phyloP scores from a whole-genome alignment of 352 stramenopile species.

The Phytophthora pini region DNA sequence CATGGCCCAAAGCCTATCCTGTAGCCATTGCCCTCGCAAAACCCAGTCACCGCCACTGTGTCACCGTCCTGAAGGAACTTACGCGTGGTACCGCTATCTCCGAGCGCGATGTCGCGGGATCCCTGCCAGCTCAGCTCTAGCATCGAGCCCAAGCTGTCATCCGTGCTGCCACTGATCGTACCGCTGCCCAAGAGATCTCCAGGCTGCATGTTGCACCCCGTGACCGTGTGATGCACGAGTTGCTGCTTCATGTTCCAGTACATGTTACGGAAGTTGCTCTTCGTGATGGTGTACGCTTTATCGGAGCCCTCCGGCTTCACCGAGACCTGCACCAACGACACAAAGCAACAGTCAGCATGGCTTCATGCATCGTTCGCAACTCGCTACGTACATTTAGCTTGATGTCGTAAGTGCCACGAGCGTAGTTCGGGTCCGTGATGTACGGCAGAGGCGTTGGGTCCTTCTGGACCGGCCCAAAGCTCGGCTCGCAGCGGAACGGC shows the following conservation, averaged over 20 bases:
- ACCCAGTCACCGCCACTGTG: conserved; percentile 92
- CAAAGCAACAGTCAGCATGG: conserved; percentile 19
- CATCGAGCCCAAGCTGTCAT: conserved; percentile 94
- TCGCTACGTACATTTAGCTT: conserved; percentile 66
- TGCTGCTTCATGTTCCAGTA: conserved; percentile 99
- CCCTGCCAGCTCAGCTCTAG: conserved; percentile 97
- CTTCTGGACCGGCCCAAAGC: conserved; percentile 87
- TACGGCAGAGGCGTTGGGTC: conserved; percentile 93
- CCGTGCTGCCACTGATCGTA: conserved; percentile 93
- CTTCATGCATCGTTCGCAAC: conserved; percentile 2
- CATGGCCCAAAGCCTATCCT: conserved; percentile 96
- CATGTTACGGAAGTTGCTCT: conserved; percentile 96
- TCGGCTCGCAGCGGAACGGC: conserved; percentile 93
- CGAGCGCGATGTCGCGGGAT: conserved; percentile 78
- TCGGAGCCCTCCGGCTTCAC: conserved; percentile 68
- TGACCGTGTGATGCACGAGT: conserved; percentile 97
- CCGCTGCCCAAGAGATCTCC: conserved; percentile 95
- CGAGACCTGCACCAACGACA: conserved; percentile 43
- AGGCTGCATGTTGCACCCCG: conserved; percentile 96
- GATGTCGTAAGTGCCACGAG: conserved; percentile 89
- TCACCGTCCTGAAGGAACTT: conserved; percentile 97
- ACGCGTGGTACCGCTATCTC: conserved; percentile 72
- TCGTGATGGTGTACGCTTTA: conserved; percentile 78
- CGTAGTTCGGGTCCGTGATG: conserved; percentile 93
- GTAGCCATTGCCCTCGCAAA: conserved; percentile 90